Conservation (phyloP, 2,329 filamentous ascomycete species). For the Nemania sp. region DNA sequence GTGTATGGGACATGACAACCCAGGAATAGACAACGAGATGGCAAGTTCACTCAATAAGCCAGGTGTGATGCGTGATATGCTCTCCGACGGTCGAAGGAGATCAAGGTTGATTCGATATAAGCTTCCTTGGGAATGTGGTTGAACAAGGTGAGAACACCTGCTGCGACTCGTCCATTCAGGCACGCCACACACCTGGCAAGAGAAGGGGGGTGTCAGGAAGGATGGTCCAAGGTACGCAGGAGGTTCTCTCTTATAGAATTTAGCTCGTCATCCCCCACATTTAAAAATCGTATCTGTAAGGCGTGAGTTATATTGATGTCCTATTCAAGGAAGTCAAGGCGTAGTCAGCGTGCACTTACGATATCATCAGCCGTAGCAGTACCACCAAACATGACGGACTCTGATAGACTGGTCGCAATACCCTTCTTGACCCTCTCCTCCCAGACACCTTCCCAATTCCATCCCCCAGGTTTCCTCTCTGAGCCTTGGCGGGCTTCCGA, state of each 20-base stretch:
- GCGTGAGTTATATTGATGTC: not conserved
- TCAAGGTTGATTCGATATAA: not conserved
- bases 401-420: conserved; percentile 76
- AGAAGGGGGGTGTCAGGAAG: conserved; percentile 29
- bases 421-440: conserved; percentile 83
- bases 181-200: not conserved
- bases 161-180: not conserved
- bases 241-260: conserved; percentile 63
- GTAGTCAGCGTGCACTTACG: conserved; percentile 53
- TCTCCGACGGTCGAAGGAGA: not conserved
- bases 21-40: not conserved
- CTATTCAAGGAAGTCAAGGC: not conserved
- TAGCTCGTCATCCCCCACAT: conserved; percentile 63
- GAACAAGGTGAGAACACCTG: conserved; percentile 4
- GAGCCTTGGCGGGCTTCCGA: conserved; percentile 23
- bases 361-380: conserved; percentile 68
- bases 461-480: conserved; percentile 72
- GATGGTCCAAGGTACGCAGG: conserved; percentile 52
- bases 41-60: conserved; percentile 6
- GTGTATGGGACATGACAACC: not conserved
- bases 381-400: conserved; percentile 76
- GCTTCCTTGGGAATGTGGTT: conserved; percentile 1
- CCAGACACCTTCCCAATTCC: conserved; percentile 99
- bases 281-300: conserved; percentile 66
- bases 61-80: not conserved